These are phyloP conservation scores for Aspergillus tamarii DNA, from an alignment of 2,329 filamentous ascomycete species.

Conservation along the genomic window DNA sequence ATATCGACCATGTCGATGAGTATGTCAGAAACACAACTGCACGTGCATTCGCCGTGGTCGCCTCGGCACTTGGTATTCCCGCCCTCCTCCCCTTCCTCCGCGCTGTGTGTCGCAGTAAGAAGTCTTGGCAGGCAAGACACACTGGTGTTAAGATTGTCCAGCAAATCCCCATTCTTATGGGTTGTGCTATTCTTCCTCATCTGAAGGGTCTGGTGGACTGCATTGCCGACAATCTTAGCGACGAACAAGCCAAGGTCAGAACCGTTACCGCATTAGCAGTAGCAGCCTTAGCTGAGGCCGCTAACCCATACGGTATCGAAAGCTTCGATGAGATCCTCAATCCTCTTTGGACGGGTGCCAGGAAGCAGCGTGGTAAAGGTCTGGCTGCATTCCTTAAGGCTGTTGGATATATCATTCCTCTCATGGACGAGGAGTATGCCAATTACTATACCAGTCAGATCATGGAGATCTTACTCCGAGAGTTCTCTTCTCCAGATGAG, in stretches of 20 bases:
- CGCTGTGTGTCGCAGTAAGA: conserved; percentile 96
- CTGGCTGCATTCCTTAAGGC: conserved; percentile 95
- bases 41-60: conserved; percentile 94
- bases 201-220: conserved; percentile 95
- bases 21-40: conserved; percentile 98
- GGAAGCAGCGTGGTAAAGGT: conserved; percentile 95
- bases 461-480: conserved; percentile 95
- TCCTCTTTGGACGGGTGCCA: conserved; percentile 92
- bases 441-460: conserved; percentile 99
- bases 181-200: conserved; percentile 92
- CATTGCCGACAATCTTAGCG: conserved; percentile 92
- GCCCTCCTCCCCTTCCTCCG: conserved; percentile 92
- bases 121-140: conserved; percentile 97
- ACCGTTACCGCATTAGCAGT: conserved; percentile 96
- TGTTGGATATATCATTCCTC: conserved; percentile 94
- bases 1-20: conserved; percentile 97
- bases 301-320: conserved; percentile 98
- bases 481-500: conserved; percentile 95
- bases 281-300: conserved; percentile 90
- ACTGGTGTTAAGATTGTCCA: conserved; percentile 99
- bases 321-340: conserved; percentile 98
- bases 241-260: conserved; percentile 96
- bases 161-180: conserved; percentile 98
- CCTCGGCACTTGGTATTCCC: conserved; percentile 92
- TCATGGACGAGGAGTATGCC: conserved; percentile 99